Evolutionary conservation across 208 protist genomes (phyloP).

Genomic region (Acanthamoeba castellanii): DNA sequence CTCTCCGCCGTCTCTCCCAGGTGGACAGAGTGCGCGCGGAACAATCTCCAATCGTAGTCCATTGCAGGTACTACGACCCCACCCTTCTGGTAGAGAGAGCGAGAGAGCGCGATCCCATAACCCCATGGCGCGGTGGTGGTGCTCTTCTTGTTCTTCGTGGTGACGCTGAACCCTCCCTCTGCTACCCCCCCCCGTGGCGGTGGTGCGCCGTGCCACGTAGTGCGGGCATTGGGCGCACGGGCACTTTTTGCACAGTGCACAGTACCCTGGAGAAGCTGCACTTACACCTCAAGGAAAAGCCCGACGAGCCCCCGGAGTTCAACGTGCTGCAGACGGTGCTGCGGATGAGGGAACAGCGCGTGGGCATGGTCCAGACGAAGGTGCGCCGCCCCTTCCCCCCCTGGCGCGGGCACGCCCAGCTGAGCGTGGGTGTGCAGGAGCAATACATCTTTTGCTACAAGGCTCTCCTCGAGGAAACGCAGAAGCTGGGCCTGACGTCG

Average conservation of each 20-base stretch:
- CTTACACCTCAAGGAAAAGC: conserved; percentile 60
- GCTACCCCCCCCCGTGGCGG: too few relatives aligned
- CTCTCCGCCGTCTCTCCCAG: neutral
- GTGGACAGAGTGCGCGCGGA: neutral
- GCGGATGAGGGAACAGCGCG: conserved; percentile 83
- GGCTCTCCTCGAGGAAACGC: conserved; percentile 80
- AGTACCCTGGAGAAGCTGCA: conserved; percentile 77
- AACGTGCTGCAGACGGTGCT: conserved; percentile 81
- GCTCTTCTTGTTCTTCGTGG: too few relatives aligned
- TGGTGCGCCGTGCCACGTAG: too few relatives aligned
- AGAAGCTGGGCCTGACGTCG: conserved; percentile 52
- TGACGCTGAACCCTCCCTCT: too few relatives aligned
- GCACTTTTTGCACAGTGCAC: conserved; percentile 86
- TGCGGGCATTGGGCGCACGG: conserved; percentile 87
- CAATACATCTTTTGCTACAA: conserved; percentile 84
- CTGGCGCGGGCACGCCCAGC: too few relatives aligned
- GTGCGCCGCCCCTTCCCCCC: too few relatives aligned
- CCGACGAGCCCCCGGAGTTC: conserved; percentile 75
- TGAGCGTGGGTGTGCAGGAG: conserved; percentile 65
- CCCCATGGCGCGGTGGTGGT: too few relatives aligned
- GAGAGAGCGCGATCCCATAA: too few relatives aligned
- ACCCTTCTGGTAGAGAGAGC: too few relatives aligned
- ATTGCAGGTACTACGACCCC: conserved; percentile 85
- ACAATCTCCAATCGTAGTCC: conserved; percentile 80
- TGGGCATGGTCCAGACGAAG: conserved; percentile 86